Evolutionary conservation across 352 stramenopile species (phyloP).

Genomic region (Phytophthora meadii): DNA sequence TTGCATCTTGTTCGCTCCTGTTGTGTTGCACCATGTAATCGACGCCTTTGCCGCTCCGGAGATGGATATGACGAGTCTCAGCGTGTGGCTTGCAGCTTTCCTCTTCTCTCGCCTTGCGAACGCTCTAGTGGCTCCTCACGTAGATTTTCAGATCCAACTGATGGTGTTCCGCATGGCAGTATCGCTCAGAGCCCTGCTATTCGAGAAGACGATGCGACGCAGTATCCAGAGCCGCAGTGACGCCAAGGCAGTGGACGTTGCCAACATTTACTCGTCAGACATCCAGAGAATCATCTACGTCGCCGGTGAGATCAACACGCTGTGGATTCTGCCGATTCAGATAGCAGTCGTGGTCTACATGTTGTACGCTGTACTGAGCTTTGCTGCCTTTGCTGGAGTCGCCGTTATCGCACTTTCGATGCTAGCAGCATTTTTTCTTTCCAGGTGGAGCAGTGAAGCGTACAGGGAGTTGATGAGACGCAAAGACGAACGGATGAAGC

Average conservation of each 20-base stretch:
- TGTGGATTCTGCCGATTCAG: conserved; percentile 53
- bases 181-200: conserved; percentile 44
- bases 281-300: conserved; percentile 37
- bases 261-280: conserved; percentile 53
- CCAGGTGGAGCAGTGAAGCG: conserved; percentile 42
- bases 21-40: conserved; percentile 52
- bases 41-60: conserved; percentile 34
- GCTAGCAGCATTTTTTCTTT: conserved; percentile 53
- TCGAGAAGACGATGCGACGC: conserved; percentile 41
- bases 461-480: conserved; percentile 83
- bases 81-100: conserved; percentile 41
- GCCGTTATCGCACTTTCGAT: conserved; percentile 42
- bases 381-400: conserved; percentile 52
- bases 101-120: conserved; percentile 42
- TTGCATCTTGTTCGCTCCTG: conserved; percentile 38
- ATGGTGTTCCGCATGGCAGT: conserved; percentile 33
- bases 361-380: conserved; percentile 42
- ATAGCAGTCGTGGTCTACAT: conserved; percentile 44
- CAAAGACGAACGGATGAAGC: conserved; percentile 91
- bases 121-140: conserved; percentile 39
- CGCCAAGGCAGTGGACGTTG: conserved; percentile 37
- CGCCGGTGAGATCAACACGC: conserved; percentile 49
- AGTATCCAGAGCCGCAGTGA: conserved; percentile 4
- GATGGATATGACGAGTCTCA: conserved; percentile 33
- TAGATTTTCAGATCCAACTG: conserved; percentile 34